These are phyloP conservation scores for Cytospora mali DNA, from an alignment of 2,329 filamentous ascomycete species.

Conservation along the genomic window DNA sequence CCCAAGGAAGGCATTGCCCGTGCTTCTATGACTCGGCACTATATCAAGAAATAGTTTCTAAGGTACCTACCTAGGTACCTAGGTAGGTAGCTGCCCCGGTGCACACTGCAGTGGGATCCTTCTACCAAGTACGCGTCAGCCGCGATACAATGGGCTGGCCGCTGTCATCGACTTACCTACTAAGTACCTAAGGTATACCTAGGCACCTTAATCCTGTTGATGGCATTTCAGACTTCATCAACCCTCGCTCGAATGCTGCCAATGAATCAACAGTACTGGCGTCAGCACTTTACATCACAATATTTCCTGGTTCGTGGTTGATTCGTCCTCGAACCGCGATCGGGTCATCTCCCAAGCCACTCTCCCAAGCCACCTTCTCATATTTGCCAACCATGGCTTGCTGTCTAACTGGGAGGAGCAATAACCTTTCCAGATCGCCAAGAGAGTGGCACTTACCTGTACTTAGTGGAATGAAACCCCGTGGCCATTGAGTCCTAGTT, in stretches of 20 bases:
- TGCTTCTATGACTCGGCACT: too few species aligned
- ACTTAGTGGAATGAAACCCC: neutral
- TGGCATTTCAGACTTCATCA: neutral
- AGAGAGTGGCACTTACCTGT: neutral
- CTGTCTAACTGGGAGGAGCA: constrained; percentile 11
- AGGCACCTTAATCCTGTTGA: too few species aligned
- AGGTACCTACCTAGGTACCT: too few species aligned
- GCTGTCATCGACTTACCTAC: too few species aligned
- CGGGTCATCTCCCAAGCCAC: neutral
- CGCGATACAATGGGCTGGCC: too few species aligned
- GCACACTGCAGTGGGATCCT: neutral
- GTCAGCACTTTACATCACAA: constrained; percentile 8
- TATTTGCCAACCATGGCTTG: neutral
- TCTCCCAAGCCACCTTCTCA: neutral
- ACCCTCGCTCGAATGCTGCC: neutral
- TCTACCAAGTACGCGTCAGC: neutral
- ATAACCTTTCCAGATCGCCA: constrained; percentile 9
- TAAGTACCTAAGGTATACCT: too few species aligned
- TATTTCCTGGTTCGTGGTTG: neutral
- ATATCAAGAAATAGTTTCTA: neutral
- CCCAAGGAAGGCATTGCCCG: too few species aligned
- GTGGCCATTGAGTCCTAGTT: neutral
- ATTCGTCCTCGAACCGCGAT: constrained; percentile 6
- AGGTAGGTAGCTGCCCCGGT: neutral
- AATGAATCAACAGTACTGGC: neutral